A percentile compares a stretch with the other conserved stretches of the same genome.
These are phyloP conservation scores for Leersia perrieri DNA, from an alignment of 176 grass and related monocot species.

Conservation along the genomic window DNA sequence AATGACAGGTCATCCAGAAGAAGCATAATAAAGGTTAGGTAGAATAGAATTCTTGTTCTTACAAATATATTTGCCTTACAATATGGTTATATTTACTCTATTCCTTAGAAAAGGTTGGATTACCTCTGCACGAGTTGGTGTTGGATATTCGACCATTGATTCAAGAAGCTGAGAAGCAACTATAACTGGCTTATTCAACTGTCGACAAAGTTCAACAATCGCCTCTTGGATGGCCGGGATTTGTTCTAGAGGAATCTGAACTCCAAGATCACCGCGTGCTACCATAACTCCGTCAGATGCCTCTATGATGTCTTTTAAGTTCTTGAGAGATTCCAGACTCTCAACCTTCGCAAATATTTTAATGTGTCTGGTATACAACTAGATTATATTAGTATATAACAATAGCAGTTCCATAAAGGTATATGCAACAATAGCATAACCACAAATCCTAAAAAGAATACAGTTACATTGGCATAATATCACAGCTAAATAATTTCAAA, in stretches of 20 bases:
- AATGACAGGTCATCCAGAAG: background rate
- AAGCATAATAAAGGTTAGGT: background rate
- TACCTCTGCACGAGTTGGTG: constrained; percentile 72
- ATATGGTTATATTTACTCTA: background rate
- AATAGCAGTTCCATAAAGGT: background rate
- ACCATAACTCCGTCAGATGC: constrained; percentile 77
- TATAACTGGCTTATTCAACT: constrained; percentile 65
- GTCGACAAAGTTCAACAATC: constrained; percentile 55
- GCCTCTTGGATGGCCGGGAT: constrained; percentile 69
- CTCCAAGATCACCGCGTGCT: constrained; percentile 74
- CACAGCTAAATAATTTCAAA: background rate
- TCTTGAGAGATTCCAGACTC: constrained; percentile 59
- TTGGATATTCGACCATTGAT: constrained; percentile 81
- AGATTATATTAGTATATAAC: background rate
- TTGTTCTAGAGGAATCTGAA: constrained; percentile 70
- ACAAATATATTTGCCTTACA: background rate
- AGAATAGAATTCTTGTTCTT: background rate
- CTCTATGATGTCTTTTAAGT: constrained; percentile 58
- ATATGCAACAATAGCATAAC: background rate
- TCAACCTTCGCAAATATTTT: constrained; percentile 73
- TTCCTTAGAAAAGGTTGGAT: background rate
- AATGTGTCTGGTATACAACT: constrained; percentile 32
- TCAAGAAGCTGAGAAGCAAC: constrained; percentile 82
- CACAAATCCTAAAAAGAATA: background rate
- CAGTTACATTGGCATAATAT: background rate